Evolutionary conservation across 768 basidiomycete species (phyloP), one percentile per base, ranked within the genome.

Genomic region (Lactarius sanguifluus): DNA sequence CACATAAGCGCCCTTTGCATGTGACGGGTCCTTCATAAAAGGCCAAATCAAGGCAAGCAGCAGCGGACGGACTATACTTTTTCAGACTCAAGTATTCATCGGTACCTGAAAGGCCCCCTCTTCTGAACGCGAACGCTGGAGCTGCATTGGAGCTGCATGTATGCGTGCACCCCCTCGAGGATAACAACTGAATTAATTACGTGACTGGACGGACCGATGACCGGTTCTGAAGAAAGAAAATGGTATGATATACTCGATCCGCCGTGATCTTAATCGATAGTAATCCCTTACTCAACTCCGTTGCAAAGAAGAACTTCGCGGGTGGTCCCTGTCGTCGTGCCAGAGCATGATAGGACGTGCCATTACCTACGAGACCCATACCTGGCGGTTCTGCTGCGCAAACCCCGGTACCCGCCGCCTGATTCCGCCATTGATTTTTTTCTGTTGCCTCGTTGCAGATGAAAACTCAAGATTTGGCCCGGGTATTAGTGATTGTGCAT

Each of bases 171-270:
- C 45, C 40, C 41, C 45, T 47, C 45, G 20, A 47, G 45, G 45
- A 47, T n/a, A n/a, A 45, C 43, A 47, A 47, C 45, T 12, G 45
- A 47, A 47, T n/a, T 47, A 23, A 47, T 47, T 47, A 47, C n/a
- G 45, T 47, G 45, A 47, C n/a, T 23, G 47, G 12, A 23, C 47
- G 47, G n/a, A 13, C 47, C 47, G 47, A 50, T 50, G 23, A 25
- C 47, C 47, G 45, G 45, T 47, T 47, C 43, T n/a, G 20, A n/a
- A 20, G 45, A 47, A n/a, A 41, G 16, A 41, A 41, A 47, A 47
- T n/a, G 45, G 10, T 47, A 23, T 23, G n/a, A 47, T 47, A 10
- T 23, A 23, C 45, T 50, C 13, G 23, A 50, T 50, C 23, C 12
- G 12, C 47, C 23, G 12, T 6, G 23, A 47, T 47, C n/a, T 23